Evolutionary conservation across 2,329 filamentous ascomycete genomes (phyloP).

Genomic region (Colletotrichum sp.): DNA sequence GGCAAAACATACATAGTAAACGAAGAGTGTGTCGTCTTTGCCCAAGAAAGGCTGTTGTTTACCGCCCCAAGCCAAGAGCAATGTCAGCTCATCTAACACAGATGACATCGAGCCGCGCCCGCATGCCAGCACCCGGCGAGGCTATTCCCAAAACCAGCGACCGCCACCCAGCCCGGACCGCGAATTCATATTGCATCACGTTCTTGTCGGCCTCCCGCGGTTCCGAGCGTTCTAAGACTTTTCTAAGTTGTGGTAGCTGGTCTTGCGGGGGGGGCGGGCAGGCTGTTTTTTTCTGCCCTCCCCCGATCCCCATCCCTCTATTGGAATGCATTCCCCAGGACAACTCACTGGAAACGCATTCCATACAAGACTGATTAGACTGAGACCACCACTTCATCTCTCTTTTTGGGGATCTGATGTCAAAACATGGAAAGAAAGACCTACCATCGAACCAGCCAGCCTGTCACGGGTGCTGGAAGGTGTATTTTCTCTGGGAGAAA

Average conservation of each 20-base stretch:
- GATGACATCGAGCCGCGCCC: not conserved
- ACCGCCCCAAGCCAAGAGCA: not conserved
- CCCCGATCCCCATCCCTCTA: not conserved
- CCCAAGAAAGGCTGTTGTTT: not conserved
- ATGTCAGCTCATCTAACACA: not conserved
- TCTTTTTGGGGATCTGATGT: not conserved
- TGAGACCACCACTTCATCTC: not conserved
- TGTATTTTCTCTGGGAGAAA: not conserved
- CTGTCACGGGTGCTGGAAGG: not conserved
- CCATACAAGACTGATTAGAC: conserved; percentile 8
- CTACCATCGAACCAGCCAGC: not conserved
- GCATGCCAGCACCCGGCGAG: not conserved
- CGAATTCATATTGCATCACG: conserved; percentile 17
- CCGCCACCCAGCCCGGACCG: not conserved
- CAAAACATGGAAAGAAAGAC: not conserved
- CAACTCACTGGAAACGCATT: conserved; percentile 11
- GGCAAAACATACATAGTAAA: not conserved
- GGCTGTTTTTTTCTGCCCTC: not conserved
- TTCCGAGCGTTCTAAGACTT: not conserved
- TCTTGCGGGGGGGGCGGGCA: not conserved
- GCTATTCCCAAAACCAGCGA: conserved; percentile 6
- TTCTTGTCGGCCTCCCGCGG: not conserved
- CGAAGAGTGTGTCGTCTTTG: not conserved
- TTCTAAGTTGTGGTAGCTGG: not conserved
- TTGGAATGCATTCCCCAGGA: conserved; percentile 13